These are phyloP conservation scores for Heliosperma pusillum DNA, from an alignment of 148 eudicot species.

Conservation along the genomic window DNA sequence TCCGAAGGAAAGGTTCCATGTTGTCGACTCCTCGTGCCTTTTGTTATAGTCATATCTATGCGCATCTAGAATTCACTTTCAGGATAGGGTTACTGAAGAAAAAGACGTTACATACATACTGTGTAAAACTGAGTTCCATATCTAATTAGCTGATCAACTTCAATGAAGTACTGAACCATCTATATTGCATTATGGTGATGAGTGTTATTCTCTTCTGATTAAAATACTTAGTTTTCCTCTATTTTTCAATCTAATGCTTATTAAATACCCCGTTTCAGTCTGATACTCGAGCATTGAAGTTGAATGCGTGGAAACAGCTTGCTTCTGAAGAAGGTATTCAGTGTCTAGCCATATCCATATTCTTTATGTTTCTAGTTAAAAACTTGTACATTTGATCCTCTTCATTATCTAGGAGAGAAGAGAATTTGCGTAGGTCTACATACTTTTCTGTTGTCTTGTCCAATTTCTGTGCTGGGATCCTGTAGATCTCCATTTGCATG, in stretches of 20 bases:
- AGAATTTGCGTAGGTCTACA: neutral
- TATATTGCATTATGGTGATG: neutral
- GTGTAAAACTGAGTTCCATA: neutral
- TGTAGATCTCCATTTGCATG: neutral
- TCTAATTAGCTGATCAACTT: neutral
- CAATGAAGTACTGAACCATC: slow-evolving; percentile 5
- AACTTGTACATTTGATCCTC: neutral
- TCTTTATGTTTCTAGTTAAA: neutral
- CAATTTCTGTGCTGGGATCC: neutral
- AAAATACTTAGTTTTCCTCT: neutral
- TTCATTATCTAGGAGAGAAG: neutral
- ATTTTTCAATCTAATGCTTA: slow-evolving; percentile 2
- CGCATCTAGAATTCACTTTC: neutral
- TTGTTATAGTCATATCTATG: neutral
- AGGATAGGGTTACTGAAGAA: neutral
- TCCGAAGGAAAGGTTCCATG: neutral
- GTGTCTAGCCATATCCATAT: neutral
- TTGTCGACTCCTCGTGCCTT: neutral
- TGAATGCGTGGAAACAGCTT: slow-evolving; percentile 88
- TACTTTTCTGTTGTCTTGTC: neutral
- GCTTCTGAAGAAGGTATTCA: slow-evolving; percentile 79
- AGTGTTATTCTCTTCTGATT: neutral
- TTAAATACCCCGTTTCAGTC: slow-evolving; percentile 52
- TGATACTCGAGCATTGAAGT: slow-evolving; percentile 70
- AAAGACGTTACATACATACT: too few relatives aligned